Evolutionary conservation across 495 filamentous ascomycete species (phyloP), one percentile per base, ranked within the genome.

Genomic region (Aspergillus indologenus): DNA sequence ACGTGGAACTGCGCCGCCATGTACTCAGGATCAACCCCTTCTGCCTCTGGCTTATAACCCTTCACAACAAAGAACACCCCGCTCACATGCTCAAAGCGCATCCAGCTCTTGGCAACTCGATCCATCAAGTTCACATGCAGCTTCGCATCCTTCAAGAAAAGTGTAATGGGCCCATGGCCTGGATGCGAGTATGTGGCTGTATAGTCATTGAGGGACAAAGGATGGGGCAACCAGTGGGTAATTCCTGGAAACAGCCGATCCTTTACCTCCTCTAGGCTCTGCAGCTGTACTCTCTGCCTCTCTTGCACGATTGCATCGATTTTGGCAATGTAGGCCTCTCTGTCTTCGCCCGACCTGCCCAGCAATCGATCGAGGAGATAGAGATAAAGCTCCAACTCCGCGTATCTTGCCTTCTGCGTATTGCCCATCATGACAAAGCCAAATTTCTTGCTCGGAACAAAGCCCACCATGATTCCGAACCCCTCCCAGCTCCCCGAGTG

Each of bases 371-470:
- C 68, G 7, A 82, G 56, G n/a, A 81, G 61, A 52, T 72, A 59
- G 61, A 65, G 76, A 19, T 70, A 62, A 18, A 80, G 45, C 18
- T 64, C 66, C n/a, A 53, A 22, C 19, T 71, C 65, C 5, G 64
- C 64, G 8, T 72, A 68, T 11, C 65, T 66, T 6, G 71, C 69
- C 21, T 64, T 19, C 14, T 60, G 70, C 11, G 75, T 74, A 53
- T 84, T 85, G 0, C 62, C 76, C 65, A 84, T 71, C 21, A 74
- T 64, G 0, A 75, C 73, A 12, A 81, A 68, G 0, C 79, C 81
- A 47, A 70, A 85, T 7, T 72, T 56, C 23, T 71, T 60, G 6
- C 68, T 68, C 0, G 81, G 81, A 20, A 85, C 55, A 57, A 79
- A 80, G 15, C 70, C 71, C 2, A 84, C 68, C 44, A 74, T 58